Base-by-base conservation (phyloP, 106 monocot genomes). In the Dioscorea zingiberensis region DNA sequence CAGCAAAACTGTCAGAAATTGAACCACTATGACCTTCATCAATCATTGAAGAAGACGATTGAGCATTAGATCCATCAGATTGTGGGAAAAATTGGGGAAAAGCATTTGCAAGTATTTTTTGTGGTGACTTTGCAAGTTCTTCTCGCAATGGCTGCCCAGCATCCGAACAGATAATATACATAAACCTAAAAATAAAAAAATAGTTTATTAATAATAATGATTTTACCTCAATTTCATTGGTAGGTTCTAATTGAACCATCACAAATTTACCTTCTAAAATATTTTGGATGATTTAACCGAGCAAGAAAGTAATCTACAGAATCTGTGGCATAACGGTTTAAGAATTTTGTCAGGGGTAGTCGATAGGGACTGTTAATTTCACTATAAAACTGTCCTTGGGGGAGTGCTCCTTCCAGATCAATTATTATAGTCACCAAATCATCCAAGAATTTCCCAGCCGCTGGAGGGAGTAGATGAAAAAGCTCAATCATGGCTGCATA, bases 351-450 rank as follows among this genome's bases (percentile, higher is more conserved):
- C 15, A 98, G 84, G 21, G 98, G 93, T 73, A 80, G 73, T 28
- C 89, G 83, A 74, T 98, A 98, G 10, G 98, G 98, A 56, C 98
- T 98, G 56, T 98, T 93, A 62, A 98, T 98, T 82, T 98, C 98
- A 80, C 98, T 98, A 69, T 93, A 98, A 68, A 89, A 82, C 70
- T 98, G 98, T 23, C 93, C 93, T 17, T 74, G 89, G 6, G 98
- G 98, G 66, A 98, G 86, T 48, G 86, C 84, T 45, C 77, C 84
- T 82, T 98, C 98, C 49, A 98, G 61, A 59, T 98, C 98, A 69
- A 98, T 98, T 74, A 93, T 77, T 78, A 98, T 73, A 21, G 84
- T 89, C 13, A 98, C 98, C 75, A 98, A 84, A 51, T 98, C 98
- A 80, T 98, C 98, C 55, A 98, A 69, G 56, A 98, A 98, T 59